These are phyloP conservation scores for Bothriochloa decipiens DNA, from an alignment of 176 grass and related monocot species.

Conservation along the genomic window DNA sequence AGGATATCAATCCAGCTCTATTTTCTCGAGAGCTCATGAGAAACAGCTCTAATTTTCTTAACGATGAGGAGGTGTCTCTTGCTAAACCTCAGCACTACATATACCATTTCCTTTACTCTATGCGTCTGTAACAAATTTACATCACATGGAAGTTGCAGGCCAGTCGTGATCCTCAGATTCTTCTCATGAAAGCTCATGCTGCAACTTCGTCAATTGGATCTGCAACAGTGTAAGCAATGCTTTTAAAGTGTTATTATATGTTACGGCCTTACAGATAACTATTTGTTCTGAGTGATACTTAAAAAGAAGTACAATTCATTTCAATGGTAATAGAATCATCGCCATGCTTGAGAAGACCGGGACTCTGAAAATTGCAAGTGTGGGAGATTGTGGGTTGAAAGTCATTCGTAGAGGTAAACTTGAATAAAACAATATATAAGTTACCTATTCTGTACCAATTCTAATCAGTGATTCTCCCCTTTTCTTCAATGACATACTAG, in stretches of 20 bases:
- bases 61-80: slow-evolving; percentile 70
- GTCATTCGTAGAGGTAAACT: slow-evolving; percentile 78
- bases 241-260: slow-evolving; percentile 23
- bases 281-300: not conserved
- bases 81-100: not conserved
- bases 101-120: not conserved
- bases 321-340: slow-evolving; percentile 61
- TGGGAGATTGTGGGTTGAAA: slow-evolving; percentile 88
- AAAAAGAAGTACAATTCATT: slow-evolving; percentile 14
- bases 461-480: not conserved
- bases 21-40: slow-evolving; percentile 89
- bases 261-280: slow-evolving; percentile 22
- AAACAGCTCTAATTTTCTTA: slow-evolving; percentile 67
- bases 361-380: slow-evolving; percentile 80
- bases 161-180: slow-evolving; percentile 76
- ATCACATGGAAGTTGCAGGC: slow-evolving; percentile 50
- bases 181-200: slow-evolving; percentile 88
- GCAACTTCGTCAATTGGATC: slow-evolving; percentile 82
- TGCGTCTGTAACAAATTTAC: slow-evolving; percentile 10
- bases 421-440: slow-evolving; percentile 21
- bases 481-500: slow-evolving; percentile 48
- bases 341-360: slow-evolving; percentile 83
- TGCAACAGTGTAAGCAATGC: slow-evolving; percentile 78
- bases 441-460: not conserved
- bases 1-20: slow-evolving; percentile 84